phyloP scores from a whole-genome alignment of 331 rosid genomes.

The Stylosanthes scabra region DNA sequence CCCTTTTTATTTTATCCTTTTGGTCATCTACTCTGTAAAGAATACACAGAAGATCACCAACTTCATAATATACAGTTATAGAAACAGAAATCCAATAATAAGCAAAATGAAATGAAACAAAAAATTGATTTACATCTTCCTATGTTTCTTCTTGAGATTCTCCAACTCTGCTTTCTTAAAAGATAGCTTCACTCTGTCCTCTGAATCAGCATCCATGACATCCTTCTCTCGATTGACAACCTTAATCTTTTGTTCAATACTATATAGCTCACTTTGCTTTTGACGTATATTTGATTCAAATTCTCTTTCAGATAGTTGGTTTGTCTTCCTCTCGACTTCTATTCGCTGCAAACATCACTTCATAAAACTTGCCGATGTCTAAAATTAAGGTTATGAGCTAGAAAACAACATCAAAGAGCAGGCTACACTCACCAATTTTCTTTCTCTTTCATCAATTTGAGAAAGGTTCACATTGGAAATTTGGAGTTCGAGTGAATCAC shows the following conservation, averaged over 20 bases:
- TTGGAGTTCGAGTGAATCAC: constrained; percentile 61
- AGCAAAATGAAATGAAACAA: constrained; percentile 19
- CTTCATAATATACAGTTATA: constrained; percentile 31
- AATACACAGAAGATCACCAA: constrained; percentile 37
- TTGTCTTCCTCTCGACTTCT: constrained; percentile 76
- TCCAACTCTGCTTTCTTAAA: constrained; percentile 62
- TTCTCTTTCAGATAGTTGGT: constrained; percentile 73
- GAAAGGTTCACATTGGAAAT: constrained; percentile 61
- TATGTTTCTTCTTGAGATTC: constrained; percentile 68
- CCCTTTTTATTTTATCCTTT: constrained; percentile 82
- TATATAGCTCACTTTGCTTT: constrained; percentile 59
- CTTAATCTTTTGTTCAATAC: constrained; percentile 71
- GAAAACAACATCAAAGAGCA: constrained; percentile 37
- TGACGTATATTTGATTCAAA: constrained; percentile 75
- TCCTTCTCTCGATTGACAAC: constrained; percentile 66
- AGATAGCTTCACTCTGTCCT: constrained; percentile 74
- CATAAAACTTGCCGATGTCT: constrained; percentile 7
- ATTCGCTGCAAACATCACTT: constrained; percentile 54
- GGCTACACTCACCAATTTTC: constrained; percentile 64
- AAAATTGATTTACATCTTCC: constrained; percentile 65
- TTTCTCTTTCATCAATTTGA: constrained; percentile 83
- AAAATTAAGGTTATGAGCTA: constrained; percentile 29
- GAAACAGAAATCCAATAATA: constrained; percentile 24
- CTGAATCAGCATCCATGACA: constrained; percentile 70
- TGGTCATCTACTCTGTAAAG: constrained; percentile 73